Base-by-base conservation (phyloP, 441 rosid genomes). In the Hura crepitans region DNA sequence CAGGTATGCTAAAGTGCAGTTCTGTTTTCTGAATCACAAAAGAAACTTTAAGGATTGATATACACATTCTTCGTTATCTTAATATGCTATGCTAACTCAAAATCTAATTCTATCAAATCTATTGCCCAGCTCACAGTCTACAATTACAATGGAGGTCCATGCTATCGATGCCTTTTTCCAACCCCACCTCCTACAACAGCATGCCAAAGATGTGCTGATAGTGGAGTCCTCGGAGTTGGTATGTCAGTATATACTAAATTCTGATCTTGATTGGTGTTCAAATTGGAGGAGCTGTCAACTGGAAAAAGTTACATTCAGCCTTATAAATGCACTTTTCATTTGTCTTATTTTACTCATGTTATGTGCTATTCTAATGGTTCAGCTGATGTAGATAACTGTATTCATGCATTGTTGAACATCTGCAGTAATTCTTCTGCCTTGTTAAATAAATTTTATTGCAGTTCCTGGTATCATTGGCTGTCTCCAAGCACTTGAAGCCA, bases 141-240 rank as follows among this genome's bases (percentile, higher is more conserved):
- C 74, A 94, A 91, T 56, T 83, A 86, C 82, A 85, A 88, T 10
- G 96, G 91, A 76, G 96, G 93, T 68, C 97, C 93, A 0, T 94
- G 98, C 78, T 95, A 95, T 79, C 87, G 97, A 31, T 95, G 97
- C 83, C 87, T 95, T 63, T 95, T 95, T 77, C 92, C 97, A 46
- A 82, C 87, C 63, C 99, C 99, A 5, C 99, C 99, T 72, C 97
- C 99, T 9, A 72, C 91, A 69, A 77, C 96, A 63, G 96, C 99
- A 6, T 95, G 99, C 81, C 99, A 92, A 73, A 82, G 99, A 82
- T 95, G 99, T 74, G 81, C 99, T 2, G 99, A 95, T 75, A 92
- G 93, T 76, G 99, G 99, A 50, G 99, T 95, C 72, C 85, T 92
- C 46, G 99, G 99, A 82, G 96, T 95, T 60, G 97, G 97, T 95